These are phyloP conservation scores for Ceratobasidium sp. DNA, from an alignment of 1,284 basidiomycete species.

Conservation along the genomic window DNA sequence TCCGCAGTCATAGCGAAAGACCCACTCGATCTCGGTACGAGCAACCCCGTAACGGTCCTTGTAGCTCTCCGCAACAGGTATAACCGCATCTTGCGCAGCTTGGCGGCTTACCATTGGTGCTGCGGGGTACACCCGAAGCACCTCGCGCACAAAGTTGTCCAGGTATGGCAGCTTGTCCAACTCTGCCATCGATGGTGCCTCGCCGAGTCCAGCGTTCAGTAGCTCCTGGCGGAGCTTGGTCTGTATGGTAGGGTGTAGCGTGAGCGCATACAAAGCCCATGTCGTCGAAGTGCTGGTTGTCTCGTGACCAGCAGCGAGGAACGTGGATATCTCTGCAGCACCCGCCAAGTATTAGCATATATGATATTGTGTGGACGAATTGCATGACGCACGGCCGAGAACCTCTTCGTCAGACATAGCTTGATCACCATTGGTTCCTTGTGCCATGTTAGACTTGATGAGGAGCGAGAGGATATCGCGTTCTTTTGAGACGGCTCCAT, in stretches of 20 bases:
- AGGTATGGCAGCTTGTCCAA: slow-evolving; percentile 57
- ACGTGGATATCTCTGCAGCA: slow-evolving; percentile 11
- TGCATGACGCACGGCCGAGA: slow-evolving; percentile 34
- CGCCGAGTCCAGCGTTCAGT: slow-evolving; percentile 56
- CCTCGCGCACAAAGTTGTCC: slow-evolving; percentile 58
- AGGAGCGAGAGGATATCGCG: slow-evolving; percentile 50
- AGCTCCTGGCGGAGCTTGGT: slow-evolving; percentile 78
- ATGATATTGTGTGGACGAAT: background rate
- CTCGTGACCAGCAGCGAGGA: slow-evolving; percentile 40
- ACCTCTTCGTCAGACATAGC: slow-evolving; percentile 46
- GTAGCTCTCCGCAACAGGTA: slow-evolving; percentile 58
- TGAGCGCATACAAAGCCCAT: slow-evolving; percentile 77
- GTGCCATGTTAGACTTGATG: slow-evolving; percentile 59
- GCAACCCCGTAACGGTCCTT: slow-evolving; percentile 60
- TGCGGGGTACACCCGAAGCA: slow-evolving; percentile 53
- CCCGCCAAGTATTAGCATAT: background rate
- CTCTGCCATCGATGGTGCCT: slow-evolving; percentile 60
- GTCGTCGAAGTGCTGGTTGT: slow-evolving; percentile 32
- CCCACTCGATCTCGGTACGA: slow-evolving; percentile 58
- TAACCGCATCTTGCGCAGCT: slow-evolving; percentile 53
- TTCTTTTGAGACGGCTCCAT: slow-evolving; percentile 48
- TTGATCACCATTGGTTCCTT: slow-evolving; percentile 53
- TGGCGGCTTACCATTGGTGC: slow-evolving; percentile 51
- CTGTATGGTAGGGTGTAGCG: slow-evolving; percentile 69
- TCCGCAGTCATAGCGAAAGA: background rate